Conservation (phyloP, 164 flowering plant species). For the Berberis vulgaris region DNA sequence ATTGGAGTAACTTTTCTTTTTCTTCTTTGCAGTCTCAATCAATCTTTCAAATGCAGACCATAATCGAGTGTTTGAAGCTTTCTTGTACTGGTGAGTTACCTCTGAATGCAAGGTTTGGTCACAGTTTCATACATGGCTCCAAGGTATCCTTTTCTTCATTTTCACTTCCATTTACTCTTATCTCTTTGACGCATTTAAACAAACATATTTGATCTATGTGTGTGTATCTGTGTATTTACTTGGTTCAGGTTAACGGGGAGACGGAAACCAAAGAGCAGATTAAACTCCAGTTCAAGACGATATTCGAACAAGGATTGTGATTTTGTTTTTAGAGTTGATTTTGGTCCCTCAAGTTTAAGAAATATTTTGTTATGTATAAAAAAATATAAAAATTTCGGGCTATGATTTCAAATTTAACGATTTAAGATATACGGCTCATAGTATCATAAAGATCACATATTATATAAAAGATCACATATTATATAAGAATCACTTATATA, state of each 20-base stretch:
- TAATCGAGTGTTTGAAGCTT: slow-evolving; percentile 92
- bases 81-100: slow-evolving; percentile 97
- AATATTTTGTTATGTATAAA: too few species aligned
- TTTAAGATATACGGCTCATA: too few species aligned
- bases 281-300: slow-evolving; percentile 81
- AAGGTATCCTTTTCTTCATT: slow-evolving; percentile 38
- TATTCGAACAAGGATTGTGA: too few species aligned
- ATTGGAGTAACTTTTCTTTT: background rate
- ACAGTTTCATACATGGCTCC: slow-evolving; percentile 95
- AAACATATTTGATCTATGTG: background rate
- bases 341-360: too few species aligned
- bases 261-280: slow-evolving; percentile 98
- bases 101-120: slow-evolving; percentile 94
- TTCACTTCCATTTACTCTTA: slow-evolving; percentile 2
- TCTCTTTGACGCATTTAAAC: background rate
- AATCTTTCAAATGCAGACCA: slow-evolving; percentile 41
- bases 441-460: too few species aligned
- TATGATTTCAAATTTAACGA: too few species aligned
- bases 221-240: slow-evolving; percentile 1
- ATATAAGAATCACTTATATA: too few species aligned
- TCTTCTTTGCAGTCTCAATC: background rate
- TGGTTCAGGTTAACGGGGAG: slow-evolving; percentile 78
- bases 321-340: too few species aligned
- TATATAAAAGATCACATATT: too few species aligned
- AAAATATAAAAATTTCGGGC: too few species aligned